Evolutionary conservation across 305 asterid genomes (phyloP).

Genomic region (Fraxinus ornus): DNA sequence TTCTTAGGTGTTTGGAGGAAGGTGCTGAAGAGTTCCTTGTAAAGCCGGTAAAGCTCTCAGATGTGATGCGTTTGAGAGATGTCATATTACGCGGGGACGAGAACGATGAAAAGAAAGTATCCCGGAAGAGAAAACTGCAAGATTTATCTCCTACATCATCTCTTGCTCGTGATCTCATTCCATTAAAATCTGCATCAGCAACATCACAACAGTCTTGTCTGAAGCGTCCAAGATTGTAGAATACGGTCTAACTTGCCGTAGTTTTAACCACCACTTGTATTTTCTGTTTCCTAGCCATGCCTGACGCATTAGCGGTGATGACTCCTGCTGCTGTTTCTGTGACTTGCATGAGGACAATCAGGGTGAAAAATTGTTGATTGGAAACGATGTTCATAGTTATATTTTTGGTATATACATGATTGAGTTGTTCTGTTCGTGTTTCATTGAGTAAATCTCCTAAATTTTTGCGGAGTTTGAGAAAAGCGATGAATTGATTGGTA

Average conservation of each 20-base stretch:
- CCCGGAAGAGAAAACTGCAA: conserved; percentile 45
- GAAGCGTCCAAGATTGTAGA: conserved; percentile 35
- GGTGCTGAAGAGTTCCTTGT: conserved; percentile 86
- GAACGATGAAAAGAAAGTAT: conserved; percentile 5
- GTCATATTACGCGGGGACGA: conserved; percentile 47
- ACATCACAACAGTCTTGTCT: conserved; percentile 21
- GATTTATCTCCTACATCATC: conserved; percentile 27
- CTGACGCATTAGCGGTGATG: background rate
- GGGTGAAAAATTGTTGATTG: background rate
- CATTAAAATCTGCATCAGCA: conserved; percentile 10
- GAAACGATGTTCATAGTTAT: background rate
- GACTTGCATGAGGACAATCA: background rate
- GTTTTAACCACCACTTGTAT: background rate
- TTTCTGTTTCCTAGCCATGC: background rate
- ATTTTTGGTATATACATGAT: background rate
- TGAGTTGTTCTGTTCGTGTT: background rate
- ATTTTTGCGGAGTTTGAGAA: background rate
- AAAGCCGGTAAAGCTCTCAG: conserved; percentile 82
- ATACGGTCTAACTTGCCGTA: conserved; percentile 1
- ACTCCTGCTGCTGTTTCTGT: background rate
- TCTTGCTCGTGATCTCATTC: conserved; percentile 1
- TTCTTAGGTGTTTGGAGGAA: conserved; percentile 71
- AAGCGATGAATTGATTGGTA: background rate
- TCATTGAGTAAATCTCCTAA: background rate
- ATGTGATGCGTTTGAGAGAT: conserved; percentile 69